Percentiles rank a stretch among this genome's conserved stretches.
These are phyloP conservation scores for Suillus occidentalis DNA, from an alignment of 768 basidiomycete genomes.

Conservation along the genomic window DNA sequence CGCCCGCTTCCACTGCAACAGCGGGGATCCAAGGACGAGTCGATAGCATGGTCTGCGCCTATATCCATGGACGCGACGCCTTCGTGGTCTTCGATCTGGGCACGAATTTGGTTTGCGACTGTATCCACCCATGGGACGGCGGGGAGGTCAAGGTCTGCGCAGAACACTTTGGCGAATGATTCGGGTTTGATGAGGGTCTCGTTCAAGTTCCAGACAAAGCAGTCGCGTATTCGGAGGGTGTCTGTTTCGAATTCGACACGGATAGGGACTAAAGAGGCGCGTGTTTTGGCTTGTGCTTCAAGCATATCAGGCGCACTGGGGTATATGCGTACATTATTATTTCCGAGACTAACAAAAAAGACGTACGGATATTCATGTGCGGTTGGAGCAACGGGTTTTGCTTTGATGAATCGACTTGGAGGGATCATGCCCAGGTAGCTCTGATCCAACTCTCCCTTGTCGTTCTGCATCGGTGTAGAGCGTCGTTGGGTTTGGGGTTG, in stretches of 20 bases:
- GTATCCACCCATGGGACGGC: conserved; percentile 66
- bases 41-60: conserved; percentile 35
- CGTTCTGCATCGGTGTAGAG: conserved; percentile 17
- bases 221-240: conserved; percentile 88
- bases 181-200: conserved; percentile 86
- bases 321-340: neutral
- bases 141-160: conserved; percentile 83
- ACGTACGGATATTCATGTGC: conserved; percentile 78
- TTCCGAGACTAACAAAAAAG: neutral
- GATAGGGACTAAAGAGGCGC: conserved; percentile 76
- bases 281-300: conserved; percentile 56
- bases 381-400: conserved; percentile 56
- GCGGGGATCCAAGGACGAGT: conserved; percentile 34
- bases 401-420: conserved; percentile 73
- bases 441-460: conserved; percentile 73
- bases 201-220: conserved; percentile 94
- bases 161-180: conserved; percentile 83
- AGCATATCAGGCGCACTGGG: conserved; percentile 64
- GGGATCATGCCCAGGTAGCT: conserved; percentile 88
- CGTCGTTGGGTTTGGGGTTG: conserved; percentile 30
- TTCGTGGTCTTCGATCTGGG: conserved; percentile 90
- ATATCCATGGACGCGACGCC: conserved; percentile 78
- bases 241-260: conserved; percentile 95
- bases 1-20: conserved; percentile 42
- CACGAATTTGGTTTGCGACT: conserved; percentile 82